Conservation (phyloP, 257 asterid genomes). For the Nicotiana undulata region DNA sequence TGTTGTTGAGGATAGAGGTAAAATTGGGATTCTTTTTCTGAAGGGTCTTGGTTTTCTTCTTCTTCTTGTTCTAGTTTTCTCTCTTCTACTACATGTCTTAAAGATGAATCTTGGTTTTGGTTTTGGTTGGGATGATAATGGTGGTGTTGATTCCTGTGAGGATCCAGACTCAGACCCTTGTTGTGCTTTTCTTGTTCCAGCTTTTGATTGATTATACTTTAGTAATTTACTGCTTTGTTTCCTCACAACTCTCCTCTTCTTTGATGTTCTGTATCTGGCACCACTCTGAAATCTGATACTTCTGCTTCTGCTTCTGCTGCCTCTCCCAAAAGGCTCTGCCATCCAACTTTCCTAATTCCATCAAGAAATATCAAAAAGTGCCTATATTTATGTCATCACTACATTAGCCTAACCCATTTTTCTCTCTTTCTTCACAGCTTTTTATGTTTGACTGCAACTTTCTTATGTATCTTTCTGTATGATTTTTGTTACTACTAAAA, state of each 20-base stretch:
- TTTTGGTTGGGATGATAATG: constrained; percentile 24
- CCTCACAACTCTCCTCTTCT: not conserved
- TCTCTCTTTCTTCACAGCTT: constrained; percentile 18
- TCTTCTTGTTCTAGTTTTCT: constrained; percentile 22
- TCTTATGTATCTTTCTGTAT: not conserved
- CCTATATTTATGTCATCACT: constrained; percentile 14
- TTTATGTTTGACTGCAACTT: constrained; percentile 18
- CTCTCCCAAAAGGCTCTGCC: constrained; percentile 30
- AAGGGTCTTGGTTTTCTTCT: constrained; percentile 4
- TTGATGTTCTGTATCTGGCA: constrained; percentile 16
- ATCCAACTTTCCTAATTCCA: constrained; percentile 49
- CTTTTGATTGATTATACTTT: constrained; percentile 30
- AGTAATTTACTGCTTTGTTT: constrained; percentile 6
- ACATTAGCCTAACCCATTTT: constrained; percentile 66
- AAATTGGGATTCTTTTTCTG: constrained; percentile 4
- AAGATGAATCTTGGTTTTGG: constrained; percentile 13
- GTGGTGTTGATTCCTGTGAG: constrained; percentile 49
- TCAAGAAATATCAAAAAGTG: not conserved
- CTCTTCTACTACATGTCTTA: constrained; percentile 25
- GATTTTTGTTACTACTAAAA: not conserved
- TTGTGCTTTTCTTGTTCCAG: constrained; percentile 50
- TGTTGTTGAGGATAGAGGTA: constrained; percentile 22
- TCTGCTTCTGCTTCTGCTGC: constrained; percentile 1
- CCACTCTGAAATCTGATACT: constrained; percentile 24
- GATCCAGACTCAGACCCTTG: constrained; percentile 88